phyloP scores from a whole-genome alignment of 768 basidiomycete species.

The Tylopilus rubrobrunneus region DNA sequence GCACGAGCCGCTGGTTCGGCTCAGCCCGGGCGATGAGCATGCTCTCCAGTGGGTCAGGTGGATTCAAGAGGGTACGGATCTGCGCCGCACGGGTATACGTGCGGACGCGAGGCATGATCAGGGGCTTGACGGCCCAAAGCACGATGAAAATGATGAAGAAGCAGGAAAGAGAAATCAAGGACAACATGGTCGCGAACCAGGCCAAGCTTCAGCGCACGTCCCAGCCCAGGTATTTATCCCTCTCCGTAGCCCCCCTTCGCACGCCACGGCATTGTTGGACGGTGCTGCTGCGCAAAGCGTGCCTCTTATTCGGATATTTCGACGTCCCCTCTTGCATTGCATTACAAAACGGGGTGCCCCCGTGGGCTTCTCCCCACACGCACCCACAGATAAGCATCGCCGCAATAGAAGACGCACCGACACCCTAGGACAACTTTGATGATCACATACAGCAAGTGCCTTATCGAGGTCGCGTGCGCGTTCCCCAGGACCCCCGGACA shows the following conservation, averaged over 20 bases:
- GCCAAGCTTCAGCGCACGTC: background rate
- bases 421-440: background rate
- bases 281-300: background rate
- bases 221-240: constrained; percentile 10
- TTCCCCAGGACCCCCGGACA: no score
- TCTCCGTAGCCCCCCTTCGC: background rate
- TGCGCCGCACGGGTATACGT: constrained; percentile 4
- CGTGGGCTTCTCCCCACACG: background rate
- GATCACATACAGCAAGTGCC: constrained; percentile 9
- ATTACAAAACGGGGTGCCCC: background rate
- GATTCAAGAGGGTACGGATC: constrained; percentile 15
- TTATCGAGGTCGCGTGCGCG: constrained; percentile 7
- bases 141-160: background rate
- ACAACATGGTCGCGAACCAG: constrained; percentile 1
- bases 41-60: constrained; percentile 7
- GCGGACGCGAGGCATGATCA: constrained; percentile 1
- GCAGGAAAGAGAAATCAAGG: background rate
- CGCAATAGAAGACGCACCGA: background rate
- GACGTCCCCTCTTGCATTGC: background rate
- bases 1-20: constrained; percentile 23
- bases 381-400: constrained; percentile 1
- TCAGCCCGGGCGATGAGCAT: constrained; percentile 18
- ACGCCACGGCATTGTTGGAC: no score
- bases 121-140: background rate
- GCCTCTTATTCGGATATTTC: background rate